phyloP scores from a whole-genome alignment of 306 rosid species.

The Rosa lucieae region DNA sequence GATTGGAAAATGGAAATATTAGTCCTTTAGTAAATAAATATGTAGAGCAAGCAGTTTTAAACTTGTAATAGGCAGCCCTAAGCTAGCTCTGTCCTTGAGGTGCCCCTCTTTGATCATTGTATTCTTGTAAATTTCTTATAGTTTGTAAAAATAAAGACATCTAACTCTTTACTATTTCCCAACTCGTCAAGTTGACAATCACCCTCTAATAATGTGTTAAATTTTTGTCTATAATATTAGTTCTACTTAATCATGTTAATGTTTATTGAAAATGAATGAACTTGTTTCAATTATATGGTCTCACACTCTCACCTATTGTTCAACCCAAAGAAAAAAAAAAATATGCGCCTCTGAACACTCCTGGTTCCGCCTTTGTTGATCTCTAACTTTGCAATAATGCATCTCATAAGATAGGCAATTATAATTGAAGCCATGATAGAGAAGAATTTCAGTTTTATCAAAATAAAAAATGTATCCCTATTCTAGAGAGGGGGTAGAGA shows the following conservation, averaged over 20 bases:
- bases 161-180: background rate
- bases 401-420: background rate
- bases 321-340: too few relatives aligned
- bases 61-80: background rate
- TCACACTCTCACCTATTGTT: too few relatives aligned
- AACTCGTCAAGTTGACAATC: background rate
- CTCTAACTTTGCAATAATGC: background rate
- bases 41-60: background rate
- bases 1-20: background rate
- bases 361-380: background rate
- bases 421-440: too few relatives aligned
- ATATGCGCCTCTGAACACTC: background rate
- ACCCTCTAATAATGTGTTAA: too few relatives aligned
- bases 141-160: background rate
- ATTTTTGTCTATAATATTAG: background rate
- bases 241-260: too few relatives aligned
- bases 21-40: background rate
- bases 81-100: background rate
- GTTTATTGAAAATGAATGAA: too few relatives aligned
- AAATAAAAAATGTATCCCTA: too few relatives aligned
- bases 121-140: background rate
- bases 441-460: too few relatives aligned
- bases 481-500: background rate
- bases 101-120: background rate
- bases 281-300: too few relatives aligned